Percentiles rank a stretch among this genome's conserved stretches.
These are phyloP conservation scores for sorghum (Sorghum bicolor) DNA, from an alignment of 176 grass and related monocot species.

Conservation along the genomic window DNA sequence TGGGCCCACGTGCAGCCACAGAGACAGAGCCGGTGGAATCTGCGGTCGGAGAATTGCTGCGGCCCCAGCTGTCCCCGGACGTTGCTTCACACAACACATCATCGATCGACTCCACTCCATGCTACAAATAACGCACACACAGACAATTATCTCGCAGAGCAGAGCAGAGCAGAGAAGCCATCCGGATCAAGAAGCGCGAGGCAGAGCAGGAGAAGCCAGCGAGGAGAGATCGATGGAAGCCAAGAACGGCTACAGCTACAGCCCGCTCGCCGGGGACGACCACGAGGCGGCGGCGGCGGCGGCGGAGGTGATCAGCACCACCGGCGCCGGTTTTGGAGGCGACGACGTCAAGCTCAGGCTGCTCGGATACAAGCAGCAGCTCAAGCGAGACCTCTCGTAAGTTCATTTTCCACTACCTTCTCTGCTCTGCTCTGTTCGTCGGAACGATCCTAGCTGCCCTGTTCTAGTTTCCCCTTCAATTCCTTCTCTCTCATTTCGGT, in stretches of 20 bases:
- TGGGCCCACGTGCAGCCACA: not conserved
- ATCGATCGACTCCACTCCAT: not conserved
- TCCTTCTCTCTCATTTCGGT: not conserved
- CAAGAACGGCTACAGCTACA: slow-evolving; percentile 33
- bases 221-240: not conserved
- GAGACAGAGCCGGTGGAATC: not conserved
- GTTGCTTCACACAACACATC: not conserved
- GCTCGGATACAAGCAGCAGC: slow-evolving; percentile 81
- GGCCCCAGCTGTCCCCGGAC: not conserved
- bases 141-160: not conserved
- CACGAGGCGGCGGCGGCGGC: not conserved
- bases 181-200: not conserved
- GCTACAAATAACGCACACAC: not conserved
- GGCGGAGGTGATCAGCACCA: not conserved
- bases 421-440: not conserved
- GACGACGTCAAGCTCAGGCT: slow-evolving; percentile 35
- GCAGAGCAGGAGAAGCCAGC: not conserved
- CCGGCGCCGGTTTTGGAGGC: not conserved
- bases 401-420: not conserved
- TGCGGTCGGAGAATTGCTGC: not conserved
- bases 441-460: not conserved
- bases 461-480: not conserved
- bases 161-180: too few relatives aligned
- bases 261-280: slow-evolving; percentile 31
- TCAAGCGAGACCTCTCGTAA: slow-evolving; percentile 81